Percentiles rank a stretch among this genome's conserved stretches.
phyloP scores from a whole-genome alignment of 1,284 basidiomycete genomes.

The Trametes versicolor region DNA sequence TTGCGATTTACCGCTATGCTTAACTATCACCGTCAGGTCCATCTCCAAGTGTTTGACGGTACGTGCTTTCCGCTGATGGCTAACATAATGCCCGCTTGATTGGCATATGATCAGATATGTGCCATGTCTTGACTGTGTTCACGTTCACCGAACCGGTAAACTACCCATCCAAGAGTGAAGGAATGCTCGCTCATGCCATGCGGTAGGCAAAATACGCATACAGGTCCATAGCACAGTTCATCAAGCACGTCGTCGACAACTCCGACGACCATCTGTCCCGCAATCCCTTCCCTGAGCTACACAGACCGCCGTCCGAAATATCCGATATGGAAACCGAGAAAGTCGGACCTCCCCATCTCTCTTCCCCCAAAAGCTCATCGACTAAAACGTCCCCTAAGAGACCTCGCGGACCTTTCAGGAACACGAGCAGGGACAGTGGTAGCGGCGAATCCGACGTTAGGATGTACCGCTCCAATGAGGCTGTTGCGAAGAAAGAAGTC shows the following conservation, averaged over 20 bases:
- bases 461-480: constrained; percentile 47
- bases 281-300: constrained; percentile 59
- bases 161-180: constrained; percentile 4
- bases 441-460: constrained; percentile 38
- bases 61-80: neutral
- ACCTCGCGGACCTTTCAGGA: neutral
- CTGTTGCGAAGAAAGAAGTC: constrained; percentile 40
- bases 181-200: neutral
- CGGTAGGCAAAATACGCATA: constrained; percentile 66
- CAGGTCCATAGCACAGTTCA: constrained; percentile 63
- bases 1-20: neutral
- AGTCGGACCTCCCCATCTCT: constrained; percentile 7
- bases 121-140: constrained; percentile 77
- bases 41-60: constrained; percentile 79
- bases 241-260: constrained; percentile 59
- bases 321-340: constrained; percentile 34
- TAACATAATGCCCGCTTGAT: neutral
- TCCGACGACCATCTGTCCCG: constrained; percentile 47
- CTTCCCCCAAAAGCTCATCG: neutral
- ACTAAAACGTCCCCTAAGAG: neutral
- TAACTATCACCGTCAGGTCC: constrained; percentile 70
- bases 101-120: constrained; percentile 57
- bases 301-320: constrained; percentile 45
- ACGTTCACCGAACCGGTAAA: constrained; percentile 70
- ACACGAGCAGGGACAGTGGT: neutral